Base-by-base conservation (phyloP, 2,329 filamentous ascomycete genomes). In the Aspergillus terreus region DNA sequence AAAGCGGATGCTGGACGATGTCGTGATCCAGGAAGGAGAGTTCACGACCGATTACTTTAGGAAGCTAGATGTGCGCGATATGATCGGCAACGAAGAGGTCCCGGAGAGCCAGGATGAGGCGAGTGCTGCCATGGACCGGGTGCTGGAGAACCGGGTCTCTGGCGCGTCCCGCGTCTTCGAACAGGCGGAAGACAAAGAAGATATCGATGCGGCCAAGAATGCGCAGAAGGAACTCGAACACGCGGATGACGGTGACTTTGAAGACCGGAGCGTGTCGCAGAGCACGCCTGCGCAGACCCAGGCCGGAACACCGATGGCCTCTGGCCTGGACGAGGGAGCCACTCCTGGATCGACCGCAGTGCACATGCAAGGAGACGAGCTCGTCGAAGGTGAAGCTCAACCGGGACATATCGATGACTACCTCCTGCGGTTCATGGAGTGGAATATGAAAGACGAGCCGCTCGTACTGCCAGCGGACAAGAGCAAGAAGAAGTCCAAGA, bases 1-100 rank as follows among this genome's bases (percentile, higher is more conserved):
- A 71, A 99, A 99, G 76, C 89, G 95, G 62, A 91, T 99, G 83
- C 81, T 99, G 0, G 94, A 99, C 63, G 94, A 99, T 58, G 90
- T 99, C 6, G 92, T 99, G 51, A 99, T 99, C 60, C 95, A 99
- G 67, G 94, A 97, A 68, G 94, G 94, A 56, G 91, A 92, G 59
- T 99, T 99, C 69, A 99, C 92, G 0, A 99, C 94, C 0, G 94
- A 99, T 64, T 92, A 96, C 69, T 92, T 96, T 72, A 91, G 91
- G 63, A 90, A 87, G 62, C 77, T 88, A 41, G 76, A 81, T 2
- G 85, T 87, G 46, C 79, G 82, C 35, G 88, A 90, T 54, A 85
- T 88, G 46, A 77, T 90, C 23, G 82, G 80, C 48, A 80, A 82
- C 30, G 71, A 73, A 33, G 73, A 82, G 25, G 41, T 42, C 21